Evolutionary conservation across 495 filamentous ascomycete species (phyloP), one percentile per base, ranked within the genome.

Genomic region (Talaromyces wortmannii): DNA sequence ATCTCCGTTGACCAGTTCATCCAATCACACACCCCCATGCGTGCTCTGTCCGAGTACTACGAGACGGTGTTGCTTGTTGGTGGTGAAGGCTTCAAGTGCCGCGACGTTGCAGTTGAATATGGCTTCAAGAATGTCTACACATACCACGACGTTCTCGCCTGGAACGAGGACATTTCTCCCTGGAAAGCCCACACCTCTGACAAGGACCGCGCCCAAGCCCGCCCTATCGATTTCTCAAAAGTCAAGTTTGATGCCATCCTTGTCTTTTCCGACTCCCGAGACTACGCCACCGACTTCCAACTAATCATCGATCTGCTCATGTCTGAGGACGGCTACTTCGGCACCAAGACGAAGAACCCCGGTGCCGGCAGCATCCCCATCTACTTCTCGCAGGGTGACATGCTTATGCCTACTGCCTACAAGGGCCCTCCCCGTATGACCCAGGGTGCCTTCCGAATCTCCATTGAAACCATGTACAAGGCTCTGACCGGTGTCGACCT

Each of bases 1-100:
- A 85, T 96, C 58, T 88, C 90, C 1, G 88, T 87, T 4, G 87
- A 88, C 56, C 91, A 95, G 65, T 95, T 96, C 77, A 91, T 96
- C 69, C 92, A 91, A 67, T 90, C 89, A 11, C 92, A 97, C 72
- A 96, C 92, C 45, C 92, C 91, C 42, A 95, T 97, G 87, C 83
- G 87, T 60, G 90, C 92, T 59, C 84, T 95, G 81, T 83, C 89
- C 12, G 78, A 82, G 67, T 85, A 85, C 65, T 94, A 92, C 72
- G 75, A 83, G 23, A 92, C 90, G 13, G 90, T 95, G 13, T 80
- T 96, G 4, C 89, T 96, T 16, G 81, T 91, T 42, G 91, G 91
- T 65, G 90, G 90, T 57, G 90, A 95, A 67, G 90, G 89, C 46
- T 89, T 90, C 76, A 94, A 89, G 68, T 91, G 91, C 71, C 83